phyloP scores from a whole-genome alignment of 1,284 basidiomycete species.

The Agroathelia rolfsii region DNA sequence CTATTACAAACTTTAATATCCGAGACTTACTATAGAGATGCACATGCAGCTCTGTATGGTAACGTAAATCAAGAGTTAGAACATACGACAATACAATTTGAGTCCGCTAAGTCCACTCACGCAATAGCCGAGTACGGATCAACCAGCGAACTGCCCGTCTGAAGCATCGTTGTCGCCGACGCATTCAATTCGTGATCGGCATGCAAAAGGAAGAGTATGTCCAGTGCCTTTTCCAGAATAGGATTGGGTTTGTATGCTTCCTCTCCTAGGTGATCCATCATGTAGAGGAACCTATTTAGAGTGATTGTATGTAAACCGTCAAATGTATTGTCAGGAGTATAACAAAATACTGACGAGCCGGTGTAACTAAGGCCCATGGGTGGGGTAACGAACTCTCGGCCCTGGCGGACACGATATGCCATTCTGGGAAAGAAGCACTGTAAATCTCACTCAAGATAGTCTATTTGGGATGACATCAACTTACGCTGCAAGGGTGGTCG shows the following conservation, averaged over 20 bases:
- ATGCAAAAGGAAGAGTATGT: constrained; percentile 78
- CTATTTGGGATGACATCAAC: constrained; percentile 20
- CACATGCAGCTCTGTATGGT: constrained; percentile 59
- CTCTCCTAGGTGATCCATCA: constrained; percentile 74
- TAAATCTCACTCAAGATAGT: not conserved
- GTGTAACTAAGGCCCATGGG: constrained; percentile 76
- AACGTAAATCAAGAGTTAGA: constrained; percentile 4
- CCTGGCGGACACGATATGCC: constrained; percentile 84
- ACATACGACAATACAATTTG: constrained; percentile 3
- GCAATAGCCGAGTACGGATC: constrained; percentile 82
- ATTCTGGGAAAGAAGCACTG: constrained; percentile 35
- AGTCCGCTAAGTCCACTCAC: constrained; percentile 32
- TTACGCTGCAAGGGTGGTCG: constrained; percentile 76
- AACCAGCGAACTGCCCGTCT: constrained; percentile 79
- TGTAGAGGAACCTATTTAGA: constrained; percentile 66
- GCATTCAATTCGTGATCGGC: constrained; percentile 87
- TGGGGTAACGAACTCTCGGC: constrained; percentile 78
- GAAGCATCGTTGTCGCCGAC: constrained; percentile 73
- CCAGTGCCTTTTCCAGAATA: constrained; percentile 74
- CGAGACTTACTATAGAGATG: constrained; percentile 72
- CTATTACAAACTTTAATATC: constrained; percentile 1
- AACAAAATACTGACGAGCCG: constrained; percentile 48
- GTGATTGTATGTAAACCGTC: constrained; percentile 1
- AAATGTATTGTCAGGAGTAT: not conserved
- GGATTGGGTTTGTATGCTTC: constrained; percentile 72